These are phyloP conservation scores for Ramaria sp. DNA, from an alignment of 768 basidiomycete species.

Conservation along the genomic window DNA sequence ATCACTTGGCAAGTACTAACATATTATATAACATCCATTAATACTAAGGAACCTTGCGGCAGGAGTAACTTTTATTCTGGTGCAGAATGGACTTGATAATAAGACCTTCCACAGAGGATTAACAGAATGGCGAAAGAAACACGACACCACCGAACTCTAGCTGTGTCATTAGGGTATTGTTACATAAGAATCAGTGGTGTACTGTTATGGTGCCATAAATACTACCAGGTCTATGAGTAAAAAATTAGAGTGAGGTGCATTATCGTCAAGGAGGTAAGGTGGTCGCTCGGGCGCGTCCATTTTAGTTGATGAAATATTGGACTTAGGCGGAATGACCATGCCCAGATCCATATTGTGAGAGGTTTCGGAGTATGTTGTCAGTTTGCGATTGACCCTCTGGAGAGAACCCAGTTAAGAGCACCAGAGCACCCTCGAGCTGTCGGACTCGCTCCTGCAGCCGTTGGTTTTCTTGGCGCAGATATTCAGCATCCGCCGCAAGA, in stretches of 20 bases:
- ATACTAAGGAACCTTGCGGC: background rate
- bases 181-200: background rate
- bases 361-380: background rate
- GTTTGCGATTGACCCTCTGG: slow-evolving; percentile 4
- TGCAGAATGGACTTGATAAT: slow-evolving; percentile 47
- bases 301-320: background rate
- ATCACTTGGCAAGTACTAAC: slow-evolving; percentile 31
- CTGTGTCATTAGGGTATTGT: background rate
- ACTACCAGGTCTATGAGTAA: background rate
- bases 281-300: background rate
- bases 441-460: slow-evolving; percentile 3
- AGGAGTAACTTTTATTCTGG: slow-evolving; percentile 81
- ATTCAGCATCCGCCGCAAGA: slow-evolving; percentile 6
- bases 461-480: slow-evolving; percentile 1
- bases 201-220: background rate
- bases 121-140: slow-evolving; percentile 47
- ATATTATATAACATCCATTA: background rate
- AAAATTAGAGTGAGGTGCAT: background rate
- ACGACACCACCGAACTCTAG: background rate
- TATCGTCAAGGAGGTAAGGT: background rate
- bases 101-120: slow-evolving; percentile 64
- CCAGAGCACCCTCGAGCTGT: slow-evolving; percentile 1
- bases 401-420: slow-evolving; percentile 3
- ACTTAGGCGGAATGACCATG: background rate
- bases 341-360: background rate